phyloP scores from a whole-genome alignment of 139 green algal species.

The Astrephomene gubernaculifera region DNA sequence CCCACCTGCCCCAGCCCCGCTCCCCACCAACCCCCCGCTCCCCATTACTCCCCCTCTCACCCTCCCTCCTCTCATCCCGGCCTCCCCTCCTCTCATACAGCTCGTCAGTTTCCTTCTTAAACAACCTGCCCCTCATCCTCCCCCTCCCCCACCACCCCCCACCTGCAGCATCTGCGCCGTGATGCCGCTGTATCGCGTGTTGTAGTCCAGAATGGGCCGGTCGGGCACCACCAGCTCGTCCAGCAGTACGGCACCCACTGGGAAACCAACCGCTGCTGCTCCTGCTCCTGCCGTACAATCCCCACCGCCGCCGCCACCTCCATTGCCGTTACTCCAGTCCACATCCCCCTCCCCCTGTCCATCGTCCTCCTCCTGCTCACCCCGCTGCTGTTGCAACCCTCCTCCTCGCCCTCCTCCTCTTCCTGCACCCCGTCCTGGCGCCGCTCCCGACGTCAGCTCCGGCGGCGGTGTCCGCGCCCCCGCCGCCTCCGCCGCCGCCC shows the following conservation, averaged over 20 bases:
- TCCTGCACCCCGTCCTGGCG: neutral
- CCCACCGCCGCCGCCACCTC: neutral
- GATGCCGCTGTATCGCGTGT: conserved; percentile 90
- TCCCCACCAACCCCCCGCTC: too few species aligned
- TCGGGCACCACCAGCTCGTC: conserved; percentile 88
- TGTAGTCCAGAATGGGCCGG: conserved; percentile 90
- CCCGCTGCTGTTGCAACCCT: neutral
- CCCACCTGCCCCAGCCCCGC: too few species aligned
- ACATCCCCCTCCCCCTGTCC: neutral
- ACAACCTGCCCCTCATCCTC: too few species aligned
- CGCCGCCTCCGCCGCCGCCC: neutral
- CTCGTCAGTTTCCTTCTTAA: too few species aligned
- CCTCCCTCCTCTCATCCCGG: too few species aligned
- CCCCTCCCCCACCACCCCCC: too few species aligned
- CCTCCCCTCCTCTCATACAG: too few species aligned
- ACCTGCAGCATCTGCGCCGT: conserved; percentile 57
- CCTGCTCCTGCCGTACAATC: neutral
- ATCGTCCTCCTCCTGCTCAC: neutral
- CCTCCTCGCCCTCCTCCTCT: neutral
- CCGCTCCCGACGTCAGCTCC: neutral
- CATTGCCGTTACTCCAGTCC: neutral
- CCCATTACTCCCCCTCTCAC: too few species aligned
- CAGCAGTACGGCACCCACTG: conserved; percentile 63
- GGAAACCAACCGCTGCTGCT: too few species aligned
- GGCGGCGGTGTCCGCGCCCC: neutral